Conservation (phyloP, 169 alveolate species). For the Cryptosporidium baileyi region DNA sequence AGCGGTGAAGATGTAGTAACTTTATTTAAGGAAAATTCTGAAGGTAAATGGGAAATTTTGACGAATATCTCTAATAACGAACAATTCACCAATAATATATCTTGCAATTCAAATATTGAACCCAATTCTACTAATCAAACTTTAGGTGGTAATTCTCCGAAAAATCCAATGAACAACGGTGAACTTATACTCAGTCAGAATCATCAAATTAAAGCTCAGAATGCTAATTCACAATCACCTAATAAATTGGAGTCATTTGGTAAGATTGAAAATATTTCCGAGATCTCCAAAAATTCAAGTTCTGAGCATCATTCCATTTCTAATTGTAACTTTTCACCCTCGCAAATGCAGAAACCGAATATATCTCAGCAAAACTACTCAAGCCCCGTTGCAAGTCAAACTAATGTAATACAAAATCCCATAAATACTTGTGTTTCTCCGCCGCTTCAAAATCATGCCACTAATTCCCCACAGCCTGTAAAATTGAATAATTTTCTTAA, state of each 20-base stretch:
- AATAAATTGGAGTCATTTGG: not conserved
- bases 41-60: constrained; percentile 75
- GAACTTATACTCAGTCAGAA: not conserved
- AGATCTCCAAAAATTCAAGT: too few relatives aligned
- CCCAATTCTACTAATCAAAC: not conserved
- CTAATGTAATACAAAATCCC: too few relatives aligned
- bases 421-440: too few relatives aligned
- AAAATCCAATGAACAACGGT: not conserved
- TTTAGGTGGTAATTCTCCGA: not conserved
- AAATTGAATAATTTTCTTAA: too few relatives aligned
- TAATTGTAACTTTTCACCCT: too few relatives aligned
- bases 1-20: constrained; percentile 73
- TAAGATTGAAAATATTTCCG: not conserved
- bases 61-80: constrained; percentile 68
- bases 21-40: constrained; percentile 73
- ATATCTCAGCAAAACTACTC: too few relatives aligned
- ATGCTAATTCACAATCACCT: not conserved
- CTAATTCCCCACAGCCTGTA: too few relatives aligned
- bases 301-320: too few relatives aligned
- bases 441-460: too few relatives aligned
- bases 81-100: not conserved
- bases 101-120: not conserved
- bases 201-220: not conserved
- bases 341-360: too few relatives aligned
- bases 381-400: too few relatives aligned